Evolutionary conservation across 2,329 filamentous ascomycete species (phyloP), one percentile per base, ranked within the genome.

Genomic region (Diplodia scrobiculata): DNA sequence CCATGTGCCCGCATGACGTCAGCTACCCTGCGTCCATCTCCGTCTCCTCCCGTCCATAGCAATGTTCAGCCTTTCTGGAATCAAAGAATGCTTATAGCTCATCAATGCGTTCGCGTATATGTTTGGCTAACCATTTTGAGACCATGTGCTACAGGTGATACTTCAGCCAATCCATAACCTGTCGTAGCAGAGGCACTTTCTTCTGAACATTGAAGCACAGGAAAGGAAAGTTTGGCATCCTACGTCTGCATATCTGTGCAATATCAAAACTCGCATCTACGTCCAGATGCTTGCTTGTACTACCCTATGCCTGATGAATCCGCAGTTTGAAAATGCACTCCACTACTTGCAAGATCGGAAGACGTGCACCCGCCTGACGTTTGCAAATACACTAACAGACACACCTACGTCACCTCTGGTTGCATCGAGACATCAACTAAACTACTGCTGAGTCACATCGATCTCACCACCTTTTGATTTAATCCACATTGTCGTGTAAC

Each of bases 401-500:
- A 38, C 19, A 36, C 27, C 29, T 45, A 62, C 45, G 58, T 62
- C 58, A 62, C 41, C 29, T 29, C 19, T 11, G 41, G 5, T 62
- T 25, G 7, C 36, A 50, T 50, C 10, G 27, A 47, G 29, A 36
- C 3, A 36, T 50, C 27, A 19, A 21, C 11, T 50, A 10, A 27
- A 14, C n/a, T 10, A 14, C n/a, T 10, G 10, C 11, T 19, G 14
- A 3, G 45, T 17, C 2, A 1, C 14, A 14, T 5, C 25, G 47
- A 6, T 47, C 36, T n/a, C 4, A 29, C 14, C 9, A 14, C 36
- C n/a, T 11, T 4, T 25, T 25, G 25, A 25, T 25, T 25, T 25
- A 25, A 25, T 25, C 25, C 25, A 25, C 25, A 25, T 25, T 25
- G 25, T 25, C 25, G 25, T 25, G 25, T 25, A 25, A 25, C 3